Base-by-base conservation (phyloP, 31 red algal genomes). In the Asparagopsis taxiformis region DNA sequence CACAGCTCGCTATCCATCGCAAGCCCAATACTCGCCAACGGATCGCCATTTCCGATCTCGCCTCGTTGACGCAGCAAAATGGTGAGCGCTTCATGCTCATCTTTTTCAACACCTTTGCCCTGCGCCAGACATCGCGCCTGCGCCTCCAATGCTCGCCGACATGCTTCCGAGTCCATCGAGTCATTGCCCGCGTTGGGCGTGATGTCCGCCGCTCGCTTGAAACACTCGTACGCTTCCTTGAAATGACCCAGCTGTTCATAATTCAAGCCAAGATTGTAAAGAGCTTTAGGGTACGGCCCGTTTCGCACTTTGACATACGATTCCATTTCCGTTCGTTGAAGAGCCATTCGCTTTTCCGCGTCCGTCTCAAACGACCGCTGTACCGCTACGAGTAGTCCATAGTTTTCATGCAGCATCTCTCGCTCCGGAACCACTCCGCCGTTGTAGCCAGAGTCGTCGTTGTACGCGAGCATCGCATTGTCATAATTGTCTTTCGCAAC, bases 331-430 rank as follows among this genome's bases (percentile, higher is more conserved):
- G 68, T 55, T 34, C 33, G 52, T 4, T 10, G 51, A 26, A 51
- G 21, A 15, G 16, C 68, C 24, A 3, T 16, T 30, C 31, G 52
- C 15, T 72, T 43, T 26, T 33, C 68, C 3, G 7, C 3, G 50
- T 32, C 28, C 9, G 11, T 41, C 26, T 19, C 43, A 31, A 55
- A 55, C 7, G 23, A 48, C 31, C 68, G 44, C 43, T 55, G 68
- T 29, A 34, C 30, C 28, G 49, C 68, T 48, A 72, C 55, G 13
- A 72, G 46, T 21, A 72, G 0, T 25, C 68, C 68, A 30, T 72
- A 72, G 50, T 72, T 72, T 34, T 72, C 68, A 32, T 55, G 68
- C 24, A 72, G 33, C 49, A 72, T 72, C 55, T 72, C 68, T 55
- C 51, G 68, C 49, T 72, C 68, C 49, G 68, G 68, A 55, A 72